These are phyloP conservation scores for Pseudogymnoascus sp. DNA, from an alignment of 2,329 filamentous ascomycete species.

Conservation along the genomic window DNA sequence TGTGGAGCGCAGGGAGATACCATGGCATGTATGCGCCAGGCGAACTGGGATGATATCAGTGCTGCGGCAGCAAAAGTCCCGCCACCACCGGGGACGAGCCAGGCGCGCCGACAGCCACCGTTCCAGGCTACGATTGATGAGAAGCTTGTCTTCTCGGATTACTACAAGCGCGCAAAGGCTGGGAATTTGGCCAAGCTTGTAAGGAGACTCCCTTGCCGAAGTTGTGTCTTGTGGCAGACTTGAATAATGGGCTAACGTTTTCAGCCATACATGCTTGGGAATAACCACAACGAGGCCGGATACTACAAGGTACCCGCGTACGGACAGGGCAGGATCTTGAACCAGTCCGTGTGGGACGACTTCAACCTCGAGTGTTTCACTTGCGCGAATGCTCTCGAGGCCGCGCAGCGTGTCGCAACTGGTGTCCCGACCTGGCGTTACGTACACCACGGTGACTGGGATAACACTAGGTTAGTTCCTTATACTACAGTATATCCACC, in stretches of 20 bases:
- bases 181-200: slow-evolving; percentile 18
- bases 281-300: slow-evolving; percentile 23
- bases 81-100: slow-evolving; percentile 1
- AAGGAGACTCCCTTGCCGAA: not conserved
- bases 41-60: slow-evolving; percentile 15
- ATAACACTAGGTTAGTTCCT: slow-evolving; percentile 17
- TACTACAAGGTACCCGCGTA: slow-evolving; percentile 18
- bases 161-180: slow-evolving; percentile 11
- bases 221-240: not conserved
- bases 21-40: slow-evolving; percentile 15
- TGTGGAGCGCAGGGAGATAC: slow-evolving; percentile 17
- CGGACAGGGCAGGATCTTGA: slow-evolving; percentile 2
- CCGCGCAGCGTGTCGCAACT: slow-evolving; percentile 15
- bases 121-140: slow-evolving; percentile 17
- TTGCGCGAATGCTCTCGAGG: slow-evolving; percentile 23
- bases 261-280: slow-evolving; percentile 20
- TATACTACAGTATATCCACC: not conserved
- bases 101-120: slow-evolving; percentile 13
- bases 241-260: not conserved
- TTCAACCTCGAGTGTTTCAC: slow-evolving; percentile 25
- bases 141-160: slow-evolving; percentile 15
- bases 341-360: slow-evolving; percentile 15
- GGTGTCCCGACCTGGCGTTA: slow-evolving; percentile 29
- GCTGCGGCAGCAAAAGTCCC: slow-evolving; percentile 15
- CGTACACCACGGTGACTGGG: slow-evolving; percentile 26